Base-by-base conservation (phyloP, 331 rosid genomes). In the Malus hybrid region DNA sequence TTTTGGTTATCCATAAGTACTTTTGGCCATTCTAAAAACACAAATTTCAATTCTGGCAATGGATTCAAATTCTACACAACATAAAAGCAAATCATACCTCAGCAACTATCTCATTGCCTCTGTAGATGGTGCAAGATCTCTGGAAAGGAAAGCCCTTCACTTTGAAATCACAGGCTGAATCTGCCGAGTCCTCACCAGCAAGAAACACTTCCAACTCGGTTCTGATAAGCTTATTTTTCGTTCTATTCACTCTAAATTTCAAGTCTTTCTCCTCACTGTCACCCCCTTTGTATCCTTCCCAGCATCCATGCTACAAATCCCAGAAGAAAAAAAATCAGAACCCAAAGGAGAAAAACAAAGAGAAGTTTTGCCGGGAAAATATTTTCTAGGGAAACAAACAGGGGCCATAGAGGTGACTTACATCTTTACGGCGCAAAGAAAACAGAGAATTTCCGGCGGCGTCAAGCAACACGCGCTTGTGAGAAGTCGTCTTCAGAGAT, bases 271-370 rank as follows among this genome's bases (percentile, higher is more conserved):
- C 62, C 56, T 26, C 70, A 60, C 73, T 81, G 10, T 70, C 82
- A 4, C 63, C 84, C 66, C 91, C 97, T 75, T 79, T 88, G 4
- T 79, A 91, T 74, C 97, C 93, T 77, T 84, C 82, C 99, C 99
- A 94, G 75, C 63, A 76, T 32, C 93, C 93, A 58, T 74, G 79
- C 97, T 94, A 75, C 65, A 82, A 80, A 82, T 46, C 65, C 53
- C 72, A 58, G n/a, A 42, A 39, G 1, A 3, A 42, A 3, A 70
- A 70, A n/a, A 26, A 19, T 8, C 28, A 14, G 22, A 8, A 56
- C 34, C 36, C 24, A 66, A 46, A 44, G 39, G 6, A 9, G 7
- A 34, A 15, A 4, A 55, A 2, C 66, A 30, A 57, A 7, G 3
- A 24, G 53, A 19, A 10, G 57, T 52, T 10, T 46, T 61, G 10